Conservation (phyloP, 179 eudicot genomes). For the Amaranthus tricolor region DNA sequence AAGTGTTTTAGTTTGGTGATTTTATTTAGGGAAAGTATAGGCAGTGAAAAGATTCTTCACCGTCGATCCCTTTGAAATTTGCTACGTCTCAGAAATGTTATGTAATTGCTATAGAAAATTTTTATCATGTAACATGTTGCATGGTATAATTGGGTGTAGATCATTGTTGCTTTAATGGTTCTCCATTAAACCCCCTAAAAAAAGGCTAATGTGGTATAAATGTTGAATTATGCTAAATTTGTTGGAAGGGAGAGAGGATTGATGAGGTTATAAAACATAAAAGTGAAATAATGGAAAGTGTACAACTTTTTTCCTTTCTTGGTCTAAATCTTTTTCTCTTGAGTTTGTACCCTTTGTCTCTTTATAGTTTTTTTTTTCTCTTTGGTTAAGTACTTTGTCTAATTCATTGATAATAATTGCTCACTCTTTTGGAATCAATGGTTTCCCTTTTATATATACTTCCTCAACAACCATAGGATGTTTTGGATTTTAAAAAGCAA, state of each 20-base stretch:
- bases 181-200: not conserved
- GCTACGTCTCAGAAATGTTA: too few relatives aligned
- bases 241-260: not conserved
- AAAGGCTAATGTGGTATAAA: slow-evolving; percentile 3
- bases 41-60: too few relatives aligned
- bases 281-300: slow-evolving; percentile 8
- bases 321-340: slow-evolving; percentile 1
- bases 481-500: too few relatives aligned
- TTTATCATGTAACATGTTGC: not conserved
- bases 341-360: slow-evolving; percentile 13
- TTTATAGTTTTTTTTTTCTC: slow-evolving; percentile 7
- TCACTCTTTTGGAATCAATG: too few relatives aligned
- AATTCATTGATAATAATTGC: slow-evolving; percentile 19
- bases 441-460: too few relatives aligned
- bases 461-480: too few relatives aligned
- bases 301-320: slow-evolving; percentile 10
- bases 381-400: slow-evolving; percentile 4
- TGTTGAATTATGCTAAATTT: slow-evolving; percentile 4
- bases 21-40: not conserved
- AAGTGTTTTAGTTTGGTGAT: not conserved
- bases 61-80: too few relatives aligned
- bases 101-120: not conserved
- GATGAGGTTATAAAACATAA: not conserved
- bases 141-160: not conserved
- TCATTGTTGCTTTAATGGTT: not conserved